Evolutionary conservation across 208 protist genomes (phyloP).

Genomic region (Naegleria fowleri): DNA sequence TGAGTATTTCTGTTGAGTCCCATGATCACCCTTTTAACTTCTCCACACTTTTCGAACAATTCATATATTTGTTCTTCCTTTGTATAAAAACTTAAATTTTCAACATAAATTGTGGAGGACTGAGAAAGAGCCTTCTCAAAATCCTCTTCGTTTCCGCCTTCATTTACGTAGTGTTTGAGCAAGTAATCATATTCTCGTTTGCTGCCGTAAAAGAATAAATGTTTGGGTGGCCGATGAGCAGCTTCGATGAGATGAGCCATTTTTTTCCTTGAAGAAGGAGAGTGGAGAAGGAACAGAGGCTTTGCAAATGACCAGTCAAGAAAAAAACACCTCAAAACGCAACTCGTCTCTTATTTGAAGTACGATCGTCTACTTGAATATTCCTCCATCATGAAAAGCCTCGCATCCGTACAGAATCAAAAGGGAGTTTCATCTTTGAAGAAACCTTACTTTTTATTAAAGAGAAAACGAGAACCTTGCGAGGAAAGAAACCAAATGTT

Average conservation of each 20-base stretch:
- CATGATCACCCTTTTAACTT: constrained; percentile 93
- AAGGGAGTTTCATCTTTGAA: no score
- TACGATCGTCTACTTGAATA: no score
- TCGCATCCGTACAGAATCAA: no score
- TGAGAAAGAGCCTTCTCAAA: constrained; percentile 13
- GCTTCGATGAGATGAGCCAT: not conserved
- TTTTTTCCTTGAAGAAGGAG: not conserved
- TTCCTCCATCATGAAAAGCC: no score
- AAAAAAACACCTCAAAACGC: no score
- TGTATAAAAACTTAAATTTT: constrained; percentile 96
- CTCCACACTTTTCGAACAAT: constrained; percentile 84
- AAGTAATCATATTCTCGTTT: not conserved
- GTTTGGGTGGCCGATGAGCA: not conserved
- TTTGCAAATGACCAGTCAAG: no score
- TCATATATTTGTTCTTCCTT: constrained; percentile 90
- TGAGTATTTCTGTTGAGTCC: constrained; percentile 85
- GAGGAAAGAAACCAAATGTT: no score
- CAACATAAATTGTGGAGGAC: constrained; percentile 86
- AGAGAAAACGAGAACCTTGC: no score
- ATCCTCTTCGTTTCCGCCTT: constrained; percentile 26
- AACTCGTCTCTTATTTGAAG: no score
- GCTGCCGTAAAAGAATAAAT: not conserved
- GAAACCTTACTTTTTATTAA: no score
- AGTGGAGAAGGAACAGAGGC: no score
- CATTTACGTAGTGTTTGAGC: constrained; percentile 5